Base-by-base conservation (phyloP, 2,329 filamentous ascomycete genomes). In the Pseudodiploospora longispora region DNA sequence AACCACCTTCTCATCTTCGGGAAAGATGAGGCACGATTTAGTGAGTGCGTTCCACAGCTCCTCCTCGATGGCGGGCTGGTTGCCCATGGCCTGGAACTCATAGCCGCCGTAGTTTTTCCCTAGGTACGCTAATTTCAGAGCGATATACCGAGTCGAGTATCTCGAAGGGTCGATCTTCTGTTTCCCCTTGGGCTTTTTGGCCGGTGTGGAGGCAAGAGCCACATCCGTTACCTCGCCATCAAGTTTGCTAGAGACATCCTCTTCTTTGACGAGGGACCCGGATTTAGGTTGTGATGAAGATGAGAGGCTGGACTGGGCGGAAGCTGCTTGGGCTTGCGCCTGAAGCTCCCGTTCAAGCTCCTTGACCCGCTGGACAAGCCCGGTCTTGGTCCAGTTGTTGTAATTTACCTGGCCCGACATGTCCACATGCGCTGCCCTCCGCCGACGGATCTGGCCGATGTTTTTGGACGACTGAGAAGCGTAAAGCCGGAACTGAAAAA, bases 31-130 rank as follows among this genome's bases (percentile, higher is more conserved):
- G 42, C 85, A 79, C 5, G 85, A 80, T 64, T 86, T 91, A 44
- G 83, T 80, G 52, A 98, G 68, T 1, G 90, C 93, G 65, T 90
- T 90, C 87, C 89, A 98, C 40, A 98, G 62, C 64, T 90, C 86
- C 65, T 95, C 89, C 64, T 98, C 93, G 50, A 98, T 85, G 0
- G 89, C 90, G 5, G 91, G 82, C 50, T 87, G 63, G 4, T 79
- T 68, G 48, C 85, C 84, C 52, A 80, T 80, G 47, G 76, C 75
- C 58, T 91, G 83, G 64, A 91, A 87, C 69, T 98, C 93, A 62
- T 89, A 94, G 1, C 93, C 93, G 64, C 93, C 91, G 64, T 97
- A 98, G 44, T 80, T 78, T 61, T 87, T 86, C 38, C 93, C 93
- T 32, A 97, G 69, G 62, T 98, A 98, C 34, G 93, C 90, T 50